These are phyloP conservation scores for Sambucus nigra DNA, from an alignment of 129 eudicot genomes.

Conservation along the genomic window DNA sequence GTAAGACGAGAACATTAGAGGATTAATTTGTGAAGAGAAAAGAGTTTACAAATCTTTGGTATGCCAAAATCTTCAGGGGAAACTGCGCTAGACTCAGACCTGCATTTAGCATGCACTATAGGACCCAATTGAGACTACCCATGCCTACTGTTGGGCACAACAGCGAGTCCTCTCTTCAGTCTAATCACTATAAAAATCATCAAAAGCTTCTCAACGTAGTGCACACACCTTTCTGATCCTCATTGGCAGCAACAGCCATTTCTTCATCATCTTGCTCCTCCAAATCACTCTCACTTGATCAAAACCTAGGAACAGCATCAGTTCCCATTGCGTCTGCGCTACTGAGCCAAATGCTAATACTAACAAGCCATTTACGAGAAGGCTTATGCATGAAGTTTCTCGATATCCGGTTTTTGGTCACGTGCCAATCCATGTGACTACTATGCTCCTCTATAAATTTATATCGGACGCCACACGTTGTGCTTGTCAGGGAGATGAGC, in stretches of 20 bases:
- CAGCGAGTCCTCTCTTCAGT: constrained; percentile 13
- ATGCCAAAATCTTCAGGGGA: constrained; percentile 35
- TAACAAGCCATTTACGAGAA: constrained; percentile 88
- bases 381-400: constrained; percentile 83
- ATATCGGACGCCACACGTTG: constrained; percentile 89
- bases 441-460: constrained; percentile 89
- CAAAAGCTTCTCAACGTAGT: constrained; percentile 85
- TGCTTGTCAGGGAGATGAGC: constrained; percentile 88
- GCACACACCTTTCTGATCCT: constrained; percentile 78
- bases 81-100: constrained; percentile 51
- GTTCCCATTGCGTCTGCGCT: constrained; percentile 81
- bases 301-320: constrained; percentile 74
- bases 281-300: constrained; percentile 40
- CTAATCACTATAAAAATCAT: constrained; percentile 84
- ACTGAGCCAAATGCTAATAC: constrained; percentile 76
- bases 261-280: constrained; percentile 67
- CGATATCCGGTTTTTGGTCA: constrained; percentile 66
- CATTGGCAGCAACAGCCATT: constrained; percentile 93
- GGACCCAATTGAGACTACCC: constrained; percentile 85
- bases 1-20: too few species aligned
- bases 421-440: constrained; percentile 99
- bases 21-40: too few species aligned
- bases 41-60: too few species aligned
- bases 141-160: constrained; percentile 60
- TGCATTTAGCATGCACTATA: constrained; percentile 87